Conservation (phyloP, 1,284 basidiomycete genomes). For the Pholiota adiposa region DNA sequence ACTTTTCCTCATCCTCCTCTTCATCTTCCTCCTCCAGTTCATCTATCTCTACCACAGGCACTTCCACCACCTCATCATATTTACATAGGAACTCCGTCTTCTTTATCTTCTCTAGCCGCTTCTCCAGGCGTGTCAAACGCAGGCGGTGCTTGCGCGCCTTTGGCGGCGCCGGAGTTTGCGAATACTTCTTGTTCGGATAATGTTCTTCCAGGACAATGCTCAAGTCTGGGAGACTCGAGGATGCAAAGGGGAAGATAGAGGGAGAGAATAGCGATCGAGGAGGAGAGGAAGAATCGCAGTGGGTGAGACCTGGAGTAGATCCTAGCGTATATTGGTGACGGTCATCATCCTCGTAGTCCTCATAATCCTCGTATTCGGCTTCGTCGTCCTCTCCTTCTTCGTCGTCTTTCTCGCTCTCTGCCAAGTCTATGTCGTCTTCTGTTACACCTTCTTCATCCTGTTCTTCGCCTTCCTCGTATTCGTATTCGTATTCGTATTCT, state of each 20-base stretch:
- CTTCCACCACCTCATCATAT: conserved; percentile 27
- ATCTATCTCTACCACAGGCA: conserved; percentile 18
- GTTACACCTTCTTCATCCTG: conserved; percentile 6
- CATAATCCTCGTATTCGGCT: conserved; percentile 8
- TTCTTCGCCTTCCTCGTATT: conserved; percentile 1
- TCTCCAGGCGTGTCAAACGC: conserved; percentile 36
- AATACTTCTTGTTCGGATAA: conserved; percentile 28
- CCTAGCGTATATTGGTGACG: conserved; percentile 9
- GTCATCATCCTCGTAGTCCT: conserved; percentile 8
- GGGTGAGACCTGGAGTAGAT: conserved; percentile 18
- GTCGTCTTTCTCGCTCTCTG: background rate
- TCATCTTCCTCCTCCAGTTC: conserved; percentile 18
- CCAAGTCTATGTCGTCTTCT: background rate
- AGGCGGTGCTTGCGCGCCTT: conserved; percentile 32
- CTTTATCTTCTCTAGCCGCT: conserved; percentile 35
- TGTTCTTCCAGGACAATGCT: conserved; percentile 21
- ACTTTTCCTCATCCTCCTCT: conserved; percentile 14
- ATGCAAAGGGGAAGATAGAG: conserved; percentile 18
- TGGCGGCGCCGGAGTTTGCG: conserved; percentile 37
- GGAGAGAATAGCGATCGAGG: conserved; percentile 12
- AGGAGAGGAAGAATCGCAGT: conserved; percentile 10
- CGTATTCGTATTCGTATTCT: conserved; percentile 1
- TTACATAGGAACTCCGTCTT: conserved; percentile 34
- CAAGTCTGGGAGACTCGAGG: conserved; percentile 16
- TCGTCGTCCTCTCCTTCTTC: conserved; percentile 2